Base-by-base conservation (phyloP, 179 eudicot genomes). In the Kewa caespitosa region DNA sequence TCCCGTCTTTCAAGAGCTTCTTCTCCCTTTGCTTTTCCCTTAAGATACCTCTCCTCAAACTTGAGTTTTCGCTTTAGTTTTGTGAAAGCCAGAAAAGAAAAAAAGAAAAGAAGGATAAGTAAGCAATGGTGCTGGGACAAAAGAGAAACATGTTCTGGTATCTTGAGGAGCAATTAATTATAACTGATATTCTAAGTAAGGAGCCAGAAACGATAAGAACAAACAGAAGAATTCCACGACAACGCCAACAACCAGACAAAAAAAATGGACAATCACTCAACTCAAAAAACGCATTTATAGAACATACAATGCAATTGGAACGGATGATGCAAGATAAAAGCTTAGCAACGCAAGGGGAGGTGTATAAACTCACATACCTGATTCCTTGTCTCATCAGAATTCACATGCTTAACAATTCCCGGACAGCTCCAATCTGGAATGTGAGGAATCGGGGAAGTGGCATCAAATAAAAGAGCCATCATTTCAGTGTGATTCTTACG, bases 361-460 rank as follows among this genome's bases (percentile, higher is more conserved):
- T 0, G 60, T n/a, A n/a, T n/a, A n/a, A 7, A 72, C 36, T 12
- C 3, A 14, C 12, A 11, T 64, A 84, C 88, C 85, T 78, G 83
- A 55, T 32, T 39, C 48, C 34, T 36, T 34, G 72, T 66, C 73
- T 75, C 80, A 54, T 55, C 77, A 5, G 79, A 85, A n/a, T 57
- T 28, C 48, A 78, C 73, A 36, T 78, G 55, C 63, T 34, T 27
- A 17, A 80, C 27, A 54, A 85, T 63, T 32, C 86, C 84, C 73
- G 25, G 67, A 64, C 75, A 27, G 62, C 74, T 83, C 88, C 88
- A 85, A n/a, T 68, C 70, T 11, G 82, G 73, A 38, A 78, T 32
- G 12, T 37, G 20, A 43, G 82, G 77, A 75, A 85, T 67, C 28
- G 10, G 84, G 12, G 73, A 39, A 78, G 88, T 82, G 55, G 50